Evolutionary conservation across 768 basidiomycete species (phyloP), one percentile per base, ranked within the genome.

Genomic region (Amanita muscaria): DNA sequence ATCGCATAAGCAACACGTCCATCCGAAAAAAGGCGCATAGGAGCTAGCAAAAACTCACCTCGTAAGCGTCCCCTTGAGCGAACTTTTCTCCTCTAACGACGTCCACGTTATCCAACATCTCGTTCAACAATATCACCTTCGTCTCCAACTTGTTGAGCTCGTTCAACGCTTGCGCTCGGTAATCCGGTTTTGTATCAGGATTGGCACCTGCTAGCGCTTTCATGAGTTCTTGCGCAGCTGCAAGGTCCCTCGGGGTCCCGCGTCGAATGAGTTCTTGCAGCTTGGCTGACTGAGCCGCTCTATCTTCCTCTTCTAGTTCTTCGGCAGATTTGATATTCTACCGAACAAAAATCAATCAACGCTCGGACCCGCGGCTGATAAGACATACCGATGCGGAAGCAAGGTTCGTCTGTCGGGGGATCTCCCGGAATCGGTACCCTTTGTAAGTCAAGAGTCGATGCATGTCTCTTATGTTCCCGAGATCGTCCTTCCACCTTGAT

Each of bases 391-490:
- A 68, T 45, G 73, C 64, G 24, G 68, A 60, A 25, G 63, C 61
- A 35, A 61, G 53, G 27, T 56, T 52, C 47, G 51, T 61, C 56
- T 53, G 65, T 38, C 59, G 67, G 49, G 56, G 59, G 29, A 56
- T 40, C 24, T 86, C 81, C 44, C 83, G 72, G 64, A 88, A 88
- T 14, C 83, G 73, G 60, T 81, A 81, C 51, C 94, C 96, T 59
- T 98, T 99, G 74, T 93, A 97, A 5, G 80, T 84, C 53, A 99
- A 62, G 43, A 99, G 62, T 18, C 94, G 69, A 62, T 97, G 89
- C 96, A 99, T 99, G 65, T 99, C 96, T 53, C 94, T 65, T 47
- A 99, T 96, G 56, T 98, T 97, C 7, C 88, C 89, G 37, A 99
- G 68, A 63, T 98, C 94, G 47, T 98, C 96, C 59, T 88, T 90